Conservation (phyloP, 1,139 yeast species). For the Blastobotrys capitulatus region DNA sequence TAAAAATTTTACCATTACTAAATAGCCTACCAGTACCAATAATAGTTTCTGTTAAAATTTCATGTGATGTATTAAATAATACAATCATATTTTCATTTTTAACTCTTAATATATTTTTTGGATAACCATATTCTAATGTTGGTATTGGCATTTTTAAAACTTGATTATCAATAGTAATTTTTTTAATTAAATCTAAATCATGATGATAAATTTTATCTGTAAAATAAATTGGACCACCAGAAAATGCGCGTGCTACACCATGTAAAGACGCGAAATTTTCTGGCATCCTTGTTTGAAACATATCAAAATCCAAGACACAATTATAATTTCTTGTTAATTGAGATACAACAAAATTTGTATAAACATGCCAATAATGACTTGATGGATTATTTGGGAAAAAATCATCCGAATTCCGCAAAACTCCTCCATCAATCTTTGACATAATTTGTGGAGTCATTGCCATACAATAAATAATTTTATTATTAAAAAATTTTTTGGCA, state of each 20-base stretch:
- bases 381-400: conserved; percentile 25
- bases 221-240: conserved; percentile 32
- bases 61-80: conserved; percentile 22
- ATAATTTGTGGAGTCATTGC: conserved; percentile 29
- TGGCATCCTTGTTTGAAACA: conserved; percentile 28
- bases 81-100: conserved; percentile 17
- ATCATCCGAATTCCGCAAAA: conserved; percentile 30
- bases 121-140: conserved; percentile 22
- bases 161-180: conserved; percentile 20
- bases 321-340: conserved; percentile 25
- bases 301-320: conserved; percentile 30
- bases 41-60: neutral
- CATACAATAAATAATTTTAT: conserved; percentile 30
- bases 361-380: conserved; percentile 32
- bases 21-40: neutral
- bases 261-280: conserved; percentile 19
- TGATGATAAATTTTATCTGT: conserved; percentile 27
- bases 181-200: conserved; percentile 20
- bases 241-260: conserved; percentile 29
- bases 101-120: conserved; percentile 16
- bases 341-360: conserved; percentile 27
- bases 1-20: neutral
- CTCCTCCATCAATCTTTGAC: conserved; percentile 12
- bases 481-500: conserved; percentile 24
- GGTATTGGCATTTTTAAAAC: conserved; percentile 22